These are phyloP conservation scores for Tolypocladium tropicale DNA, from an alignment of 2,329 filamentous ascomycete genomes.

Conservation along the genomic window DNA sequence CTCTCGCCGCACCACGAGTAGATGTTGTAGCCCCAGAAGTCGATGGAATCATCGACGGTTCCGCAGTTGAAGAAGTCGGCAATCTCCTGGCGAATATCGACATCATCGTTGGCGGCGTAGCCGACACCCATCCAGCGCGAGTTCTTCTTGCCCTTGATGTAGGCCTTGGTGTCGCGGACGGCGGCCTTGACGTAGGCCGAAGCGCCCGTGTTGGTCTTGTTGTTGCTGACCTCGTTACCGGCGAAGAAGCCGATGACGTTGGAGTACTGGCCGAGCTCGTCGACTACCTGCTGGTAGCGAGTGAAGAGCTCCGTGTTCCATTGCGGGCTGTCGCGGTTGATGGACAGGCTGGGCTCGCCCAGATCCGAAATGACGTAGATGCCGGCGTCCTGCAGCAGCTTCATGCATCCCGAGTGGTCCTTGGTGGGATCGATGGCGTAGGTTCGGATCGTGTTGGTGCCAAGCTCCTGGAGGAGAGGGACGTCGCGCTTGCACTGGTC, in stretches of 20 bases:
- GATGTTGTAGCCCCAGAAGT: slow-evolving; percentile 99
- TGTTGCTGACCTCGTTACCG: slow-evolving; percentile 94
- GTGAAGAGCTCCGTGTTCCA: slow-evolving; percentile 73
- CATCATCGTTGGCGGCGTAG: slow-evolving; percentile 92
- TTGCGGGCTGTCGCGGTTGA: slow-evolving; percentile 67
- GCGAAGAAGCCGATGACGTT: slow-evolving; percentile 98
- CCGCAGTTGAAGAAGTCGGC: slow-evolving; percentile 95
- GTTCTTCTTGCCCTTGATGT: slow-evolving; percentile 75
- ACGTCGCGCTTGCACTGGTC: slow-evolving; percentile 74
- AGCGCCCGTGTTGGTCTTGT: slow-evolving; percentile 75
- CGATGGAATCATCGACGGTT: slow-evolving; percentile 53
- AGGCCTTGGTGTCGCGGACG: slow-evolving; percentile 88
- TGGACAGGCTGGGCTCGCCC: slow-evolving; percentile 69
- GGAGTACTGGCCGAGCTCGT: slow-evolving; percentile 69
- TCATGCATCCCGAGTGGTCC: slow-evolving; percentile 80
- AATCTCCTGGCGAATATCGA: slow-evolving; percentile 68
- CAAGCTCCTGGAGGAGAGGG: slow-evolving; percentile 64
- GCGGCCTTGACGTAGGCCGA: slow-evolving; percentile 96
- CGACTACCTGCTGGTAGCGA: slow-evolving; percentile 77
- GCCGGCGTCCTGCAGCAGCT: slow-evolving; percentile 66
- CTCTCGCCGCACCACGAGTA: slow-evolving; percentile 97
- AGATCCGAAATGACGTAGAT: slow-evolving; percentile 96
- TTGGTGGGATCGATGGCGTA: slow-evolving; percentile 78
- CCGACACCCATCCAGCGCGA: slow-evolving; percentile 80
- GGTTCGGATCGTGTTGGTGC: slow-evolving; percentile 88